Conservation (phyloP, 495 filamentous ascomycete species). For the Jackrogersella minutella region DNA sequence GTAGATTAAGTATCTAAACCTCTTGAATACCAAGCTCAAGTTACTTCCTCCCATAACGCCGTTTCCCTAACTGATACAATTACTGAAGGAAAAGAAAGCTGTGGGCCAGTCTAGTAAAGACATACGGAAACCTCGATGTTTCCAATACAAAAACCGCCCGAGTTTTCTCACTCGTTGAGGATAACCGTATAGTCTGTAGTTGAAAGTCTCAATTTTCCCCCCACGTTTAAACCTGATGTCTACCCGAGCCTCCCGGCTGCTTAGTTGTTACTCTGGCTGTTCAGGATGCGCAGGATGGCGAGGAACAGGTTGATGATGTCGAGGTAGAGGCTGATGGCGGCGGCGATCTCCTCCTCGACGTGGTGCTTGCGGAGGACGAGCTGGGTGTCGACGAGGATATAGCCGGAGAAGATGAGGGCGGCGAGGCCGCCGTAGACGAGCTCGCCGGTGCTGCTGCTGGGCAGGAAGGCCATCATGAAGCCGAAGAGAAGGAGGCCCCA, state of each 20-base stretch:
- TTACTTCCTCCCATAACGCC: constrained; percentile 9
- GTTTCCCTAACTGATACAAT: constrained; percentile 41
- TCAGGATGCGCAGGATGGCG: constrained; percentile 88
- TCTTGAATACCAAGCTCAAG: not conserved
- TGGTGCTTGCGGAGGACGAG: constrained; percentile 94
- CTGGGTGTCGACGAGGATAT: constrained; percentile 96
- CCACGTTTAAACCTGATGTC: not conserved
- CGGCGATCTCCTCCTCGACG: constrained; percentile 98
- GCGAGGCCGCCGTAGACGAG: constrained; percentile 81
- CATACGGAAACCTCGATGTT: not conserved
- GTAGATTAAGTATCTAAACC: not conserved
- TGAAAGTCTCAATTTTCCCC: not conserved
- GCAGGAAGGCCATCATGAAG: constrained; percentile 88
- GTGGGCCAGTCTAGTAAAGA: not conserved
- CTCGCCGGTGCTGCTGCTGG: constrained; percentile 76
- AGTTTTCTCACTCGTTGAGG: not conserved
- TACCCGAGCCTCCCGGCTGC: not conserved
- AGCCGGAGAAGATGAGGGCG: constrained; percentile 89
- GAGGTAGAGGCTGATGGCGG: constrained; percentile 92
- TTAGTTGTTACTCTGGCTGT: constrained; percentile 87
- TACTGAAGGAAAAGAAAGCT: constrained; percentile 45
- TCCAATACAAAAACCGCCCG: not conserved
- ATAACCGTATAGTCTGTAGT: not conserved
- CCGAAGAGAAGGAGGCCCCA: constrained; percentile 93
- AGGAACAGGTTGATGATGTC: constrained; percentile 98